Evolutionary conservation across 768 basidiomycete genomes (phyloP), one percentile per base, ranked within the genome.

Genomic region (Sarcodon aspratus): DNA sequence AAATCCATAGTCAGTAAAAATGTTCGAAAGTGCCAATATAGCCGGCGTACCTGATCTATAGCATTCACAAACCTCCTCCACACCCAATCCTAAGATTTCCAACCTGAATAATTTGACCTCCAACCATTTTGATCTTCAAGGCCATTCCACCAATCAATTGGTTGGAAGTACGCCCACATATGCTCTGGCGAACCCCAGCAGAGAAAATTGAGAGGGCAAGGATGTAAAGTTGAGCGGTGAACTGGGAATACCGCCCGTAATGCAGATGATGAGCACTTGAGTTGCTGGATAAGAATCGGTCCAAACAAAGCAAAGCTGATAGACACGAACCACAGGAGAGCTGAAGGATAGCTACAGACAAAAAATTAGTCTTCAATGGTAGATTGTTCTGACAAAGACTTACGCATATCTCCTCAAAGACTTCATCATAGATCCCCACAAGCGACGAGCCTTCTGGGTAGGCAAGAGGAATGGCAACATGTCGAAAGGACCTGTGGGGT

Each of bases 181-280:
- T 21, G 6, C 59, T 56, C 44, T 31, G 55, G n/a, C 53, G 43
- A 0, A 63, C 17, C 48, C 62, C 62, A 48, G 62, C 44, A 27
- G 33, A 59, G 45, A 62, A 54, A 31, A 62, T 50, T 10, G 62
- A 52, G 37, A 54, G 50, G 4, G 46, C 61, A 36, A 63, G 36
- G 9, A 47, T 51, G 35, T 60, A 62, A 38, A 61, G 62, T 31
- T 50, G 49, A 49, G 62, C 48, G 15, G 57, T 13, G 38, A 62
- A 55, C 63, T 53, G 36, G 61, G 61, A 43, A 62, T 61, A 31
- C 61, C 61, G n/a, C 61, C 61, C 3, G 61, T 62, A n/a, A 36
- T 36, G 12, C 53, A 55, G n/a, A 62, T 53, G 13, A 60, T n/a
- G n/a, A n/a, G n/a, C n/a, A n/a, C n/a, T n/a, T 61, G 46, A 62